These are phyloP conservation scores for Polyporus tsugae DNA, from an alignment of 1,284 basidiomycete genomes.

Conservation along the genomic window DNA sequence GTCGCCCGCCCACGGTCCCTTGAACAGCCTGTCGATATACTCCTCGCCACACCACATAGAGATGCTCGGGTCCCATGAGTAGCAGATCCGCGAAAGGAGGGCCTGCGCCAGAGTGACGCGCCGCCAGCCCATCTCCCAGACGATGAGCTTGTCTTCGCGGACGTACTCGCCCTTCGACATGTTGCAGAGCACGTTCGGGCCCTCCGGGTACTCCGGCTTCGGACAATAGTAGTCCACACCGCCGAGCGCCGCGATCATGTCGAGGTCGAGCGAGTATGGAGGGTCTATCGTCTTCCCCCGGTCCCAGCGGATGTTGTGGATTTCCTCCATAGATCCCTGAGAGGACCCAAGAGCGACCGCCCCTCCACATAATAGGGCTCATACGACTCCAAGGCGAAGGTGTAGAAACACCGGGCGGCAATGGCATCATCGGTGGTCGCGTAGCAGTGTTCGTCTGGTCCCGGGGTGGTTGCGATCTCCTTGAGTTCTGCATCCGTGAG, in stretches of 20 bases:
- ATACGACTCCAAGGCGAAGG: background rate
- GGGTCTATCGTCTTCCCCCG: background rate
- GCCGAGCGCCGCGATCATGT: background rate
- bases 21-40: background rate
- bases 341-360: background rate
- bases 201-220: background rate
- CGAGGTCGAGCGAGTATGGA: background rate
- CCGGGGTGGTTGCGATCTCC: background rate
- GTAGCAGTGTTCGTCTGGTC: background rate
- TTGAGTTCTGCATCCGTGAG: constrained; percentile 20
- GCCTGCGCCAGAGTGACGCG: background rate
- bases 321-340: background rate
- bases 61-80: background rate
- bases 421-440: background rate
- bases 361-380: background rate
- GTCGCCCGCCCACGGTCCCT: constrained; percentile 15
- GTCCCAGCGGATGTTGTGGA: background rate
- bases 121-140: background rate
- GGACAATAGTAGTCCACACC: background rate
- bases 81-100: background rate
- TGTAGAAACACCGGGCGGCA: background rate
- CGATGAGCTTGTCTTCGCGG: constrained; percentile 6
- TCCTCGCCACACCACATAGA: background rate
- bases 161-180: constrained; percentile 15
- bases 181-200: constrained; percentile 11